Percentiles rank a stretch among this genome's conserved stretches.
phyloP scores from a whole-genome alignment of 768 basidiomycete genomes.

The Termitomyces sp. region DNA sequence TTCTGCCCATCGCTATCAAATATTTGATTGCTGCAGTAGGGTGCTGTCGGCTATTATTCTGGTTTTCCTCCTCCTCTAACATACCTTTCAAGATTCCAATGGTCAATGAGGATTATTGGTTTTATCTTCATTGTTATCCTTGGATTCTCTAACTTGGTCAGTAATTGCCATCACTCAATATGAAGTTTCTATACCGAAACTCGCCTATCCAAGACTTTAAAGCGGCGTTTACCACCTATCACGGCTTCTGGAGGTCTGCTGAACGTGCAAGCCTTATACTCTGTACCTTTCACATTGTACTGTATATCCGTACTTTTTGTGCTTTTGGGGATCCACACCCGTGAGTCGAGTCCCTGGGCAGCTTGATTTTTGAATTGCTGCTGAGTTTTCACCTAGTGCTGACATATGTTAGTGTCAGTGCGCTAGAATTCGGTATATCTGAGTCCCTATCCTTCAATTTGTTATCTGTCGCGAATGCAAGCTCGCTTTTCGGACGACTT shows the following conservation, averaged over 20 bases:
- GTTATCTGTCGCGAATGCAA: slow-evolving; percentile 61
- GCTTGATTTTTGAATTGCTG: slow-evolving; percentile 20
- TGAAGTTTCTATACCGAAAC: background rate
- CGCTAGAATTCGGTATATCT: slow-evolving; percentile 41
- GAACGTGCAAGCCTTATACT: slow-evolving; percentile 47
- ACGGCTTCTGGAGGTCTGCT: slow-evolving; percentile 52
- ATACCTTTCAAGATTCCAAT: slow-evolving; percentile 48
- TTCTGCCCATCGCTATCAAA: slow-evolving; percentile 58
- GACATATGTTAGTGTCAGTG: slow-evolving; percentile 61
- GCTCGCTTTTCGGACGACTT: slow-evolving; percentile 57
- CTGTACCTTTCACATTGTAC: slow-evolving; percentile 49
- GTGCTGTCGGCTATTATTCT: slow-evolving; percentile 15
- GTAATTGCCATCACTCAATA: background rate
- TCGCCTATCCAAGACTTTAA: slow-evolving; percentile 23
- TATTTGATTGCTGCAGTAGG: slow-evolving; percentile 45
- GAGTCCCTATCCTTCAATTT: slow-evolving; percentile 54
- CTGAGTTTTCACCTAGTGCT: slow-evolving; percentile 40
- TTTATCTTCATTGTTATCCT: slow-evolving; percentile 52
- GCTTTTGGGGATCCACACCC: slow-evolving; percentile 68
- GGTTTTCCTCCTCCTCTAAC: background rate
- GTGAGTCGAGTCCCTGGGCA: slow-evolving; percentile 22
- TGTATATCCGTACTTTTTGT: slow-evolving; percentile 46
- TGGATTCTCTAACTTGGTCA: slow-evolving; percentile 14
- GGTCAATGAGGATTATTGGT: slow-evolving; percentile 69
- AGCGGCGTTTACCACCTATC: slow-evolving; percentile 45